Evolutionary conservation across 1,139 yeast genomes (phyloP), one percentile per base, ranked within the genome.

Genomic region (Keqinozyma sinolaborantium): DNA sequence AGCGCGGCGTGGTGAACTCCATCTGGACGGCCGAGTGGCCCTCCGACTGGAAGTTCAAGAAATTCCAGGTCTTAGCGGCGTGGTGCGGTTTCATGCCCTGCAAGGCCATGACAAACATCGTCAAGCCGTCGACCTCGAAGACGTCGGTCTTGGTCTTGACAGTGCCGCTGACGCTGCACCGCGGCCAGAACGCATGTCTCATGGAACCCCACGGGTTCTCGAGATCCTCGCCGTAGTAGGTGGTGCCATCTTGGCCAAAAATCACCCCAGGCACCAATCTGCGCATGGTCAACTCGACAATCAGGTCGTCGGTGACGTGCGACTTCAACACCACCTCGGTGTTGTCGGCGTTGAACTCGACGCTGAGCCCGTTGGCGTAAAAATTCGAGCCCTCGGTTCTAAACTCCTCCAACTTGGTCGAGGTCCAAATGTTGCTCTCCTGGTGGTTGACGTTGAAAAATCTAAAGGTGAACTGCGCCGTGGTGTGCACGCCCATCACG

Each of bases 31-130:
- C 95, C 24, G 92, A 71, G 48, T 73, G 68, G 25, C 79, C 67
- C 30, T 79, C 73, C 15, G 95, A 83, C 54, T 87, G 96, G 72
- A 85, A 90, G 60, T 86, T 85, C 45, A 86, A 63, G 58, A 92
- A 92, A 62, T 92, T 94, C 98, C 98, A 92, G 15, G 88, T 64
- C 42, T 95, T 86, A 35, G 98, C 98, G 23, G 97, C 97, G 60
- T 92, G 98, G 59, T 92, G 97, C 10, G 98, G 98, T 61, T 92
- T 92, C 97, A 92, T 90, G 40, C 97, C 97, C 66, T 92, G 98
- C 47, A 88, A 64, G n/a, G 98, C 98, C 95, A 86, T 83, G 30
- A 92, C 95, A 56, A 81, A 88, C 95, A 90, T 83, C 35, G 87
- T 78, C 35, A 51, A 64, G 27, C 85, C 87, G 24, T 73, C 66